Base-by-base conservation (phyloP, 2,329 filamentous ascomycete genomes). In the Apiospora aurea region DNA sequence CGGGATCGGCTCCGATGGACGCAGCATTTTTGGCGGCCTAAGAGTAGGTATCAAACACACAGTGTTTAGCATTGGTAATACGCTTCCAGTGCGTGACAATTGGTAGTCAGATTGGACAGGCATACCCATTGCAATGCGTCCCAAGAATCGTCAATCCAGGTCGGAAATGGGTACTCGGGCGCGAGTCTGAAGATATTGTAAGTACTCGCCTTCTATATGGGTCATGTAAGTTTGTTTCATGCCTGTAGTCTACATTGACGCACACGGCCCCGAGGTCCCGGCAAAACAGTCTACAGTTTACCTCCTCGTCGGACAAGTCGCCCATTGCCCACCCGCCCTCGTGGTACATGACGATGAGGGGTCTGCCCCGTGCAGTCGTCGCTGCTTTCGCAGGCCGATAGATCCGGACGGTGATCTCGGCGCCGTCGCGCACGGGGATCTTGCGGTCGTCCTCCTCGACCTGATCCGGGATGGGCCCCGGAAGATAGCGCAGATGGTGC, bases 121-220 rank as follows among this genome's bases (percentile, higher is more conserved):
- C 78, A 49, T 71, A 83, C 79, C 84, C 84, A 87, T 77, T 83
- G 77, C 66, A 87, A 72, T 7, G 81, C 82, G 75, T 87, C 86
- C 80, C 81, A 87, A 26, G 79, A 78, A 74, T 87, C 86, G 34
- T 83, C 75, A 18, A 82, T 77, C 13, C 82, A 80, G 1, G 80
- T 80, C 0, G 86, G 86, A 72, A 86, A 88, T 18, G 81, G 81
- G 73, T 84, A 74, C 71, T 87, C 83, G 0, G 86, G 86, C 1
- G 85, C 85, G 21, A 87, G 80, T 44, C 81, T 78, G 67, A 34
- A 64, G 6, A 47, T 7, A 24, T 18, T 18, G 51, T 34, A 18
- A 57, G 51, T 16, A 57, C 13, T 57, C 26, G 26, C 16, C 18
- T 16, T 18, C 11, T 16, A 34, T 16, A 34, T 7, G 51, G 18